Evolutionary conservation across 2,329 filamentous ascomycete species (phyloP).

Genomic region (Neodidymelliopsis sp.): DNA sequence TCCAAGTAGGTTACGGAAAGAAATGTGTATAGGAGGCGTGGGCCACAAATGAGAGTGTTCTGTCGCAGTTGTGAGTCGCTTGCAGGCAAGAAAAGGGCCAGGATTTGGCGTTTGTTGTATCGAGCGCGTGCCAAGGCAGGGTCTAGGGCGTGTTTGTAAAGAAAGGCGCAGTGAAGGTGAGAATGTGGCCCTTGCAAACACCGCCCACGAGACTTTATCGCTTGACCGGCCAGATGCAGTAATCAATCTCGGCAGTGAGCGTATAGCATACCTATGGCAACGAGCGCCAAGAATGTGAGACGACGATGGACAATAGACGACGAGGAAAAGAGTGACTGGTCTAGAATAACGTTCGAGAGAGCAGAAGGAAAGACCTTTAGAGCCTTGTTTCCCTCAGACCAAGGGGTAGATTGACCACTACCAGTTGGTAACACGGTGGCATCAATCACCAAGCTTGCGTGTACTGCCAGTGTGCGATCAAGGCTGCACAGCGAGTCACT

Average conservation of each 20-base stretch:
- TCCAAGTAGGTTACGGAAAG: slow-evolving; percentile 34
- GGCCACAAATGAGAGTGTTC: slow-evolving; percentile 14
- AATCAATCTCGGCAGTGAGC: slow-evolving; percentile 3
- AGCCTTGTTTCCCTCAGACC: neutral
- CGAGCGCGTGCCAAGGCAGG: slow-evolving; percentile 31
- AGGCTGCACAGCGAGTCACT: neutral
- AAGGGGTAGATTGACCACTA: neutral
- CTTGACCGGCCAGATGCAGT: slow-evolving; percentile 4
- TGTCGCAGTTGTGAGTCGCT: slow-evolving; percentile 25
- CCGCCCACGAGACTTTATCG: slow-evolving; percentile 8
- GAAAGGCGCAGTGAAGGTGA: slow-evolving; percentile 31
- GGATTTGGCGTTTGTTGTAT: slow-evolving; percentile 28
- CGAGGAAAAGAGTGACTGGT: neutral
- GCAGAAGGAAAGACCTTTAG: neutral
- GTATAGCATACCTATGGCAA: slow-evolving; percentile 6
- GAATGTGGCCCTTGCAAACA: slow-evolving; percentile 13
- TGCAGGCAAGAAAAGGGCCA: slow-evolving; percentile 12
- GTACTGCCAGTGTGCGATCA: slow-evolving; percentile 2
- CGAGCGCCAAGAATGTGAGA: slow-evolving; percentile 5
- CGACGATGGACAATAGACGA: neutral
- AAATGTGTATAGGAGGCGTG: slow-evolving; percentile 17
- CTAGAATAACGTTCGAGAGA: neutral
- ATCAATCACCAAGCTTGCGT: neutral
- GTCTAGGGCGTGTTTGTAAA: slow-evolving; percentile 24
- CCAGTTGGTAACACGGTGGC: slow-evolving; percentile 7